Base-by-base conservation (phyloP, 75 land plant species). In the Ceratopteris richardii region DNA sequence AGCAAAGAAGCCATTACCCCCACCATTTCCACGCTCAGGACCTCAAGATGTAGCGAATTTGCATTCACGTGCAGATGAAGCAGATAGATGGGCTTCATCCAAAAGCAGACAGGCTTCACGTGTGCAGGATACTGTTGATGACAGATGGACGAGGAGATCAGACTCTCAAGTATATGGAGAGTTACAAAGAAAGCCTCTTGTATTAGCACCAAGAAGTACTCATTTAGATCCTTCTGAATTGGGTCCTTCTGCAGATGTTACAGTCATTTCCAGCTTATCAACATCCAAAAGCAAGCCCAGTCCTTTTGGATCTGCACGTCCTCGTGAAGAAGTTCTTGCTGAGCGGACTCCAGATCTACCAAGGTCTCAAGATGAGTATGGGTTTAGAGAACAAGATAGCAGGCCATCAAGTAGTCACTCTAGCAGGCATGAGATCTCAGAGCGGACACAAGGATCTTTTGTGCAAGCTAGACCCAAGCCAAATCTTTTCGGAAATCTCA, bases 401-500 rank as follows among this genome's bases (percentile, higher is more conserved):
- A 75, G 85, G 58, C 89, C 85, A 0, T 61, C 76, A 0, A 84
- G 88, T 51, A 77, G 82, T 0, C 88, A 84, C 12, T 87, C 92
- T 0, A 76, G 74, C 54, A 60, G 82, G 31, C 76, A 84, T 5
- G 84, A 56, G 52, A 74, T 66, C 52, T 62, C 72, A 2, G 51
- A 26, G 1, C 37, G 36, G 21, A 44, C 44, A 0, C 30, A 51
- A 0, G 75, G 65, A 27, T 62, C 50, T 11, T 44, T 43, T 0
- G 29, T 36, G 30, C 83, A 70, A 64, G 76, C 82, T 2, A 55
- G 79, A 60, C 78, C 79, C 0, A 85, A 80, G 30, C 55, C 80
- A 13, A 88, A 92, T 50, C 97, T 95, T 0, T 92, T 88, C 69
- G 97, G 97, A 0, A 81, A 80, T 56, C 95, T 95, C 0, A 85